A percentile compares a stretch with the other conserved stretches of the same genome.
phyloP scores from a whole-genome alignment of 2,329 filamentous ascomycete species.

The Fusarium sp. region DNA sequence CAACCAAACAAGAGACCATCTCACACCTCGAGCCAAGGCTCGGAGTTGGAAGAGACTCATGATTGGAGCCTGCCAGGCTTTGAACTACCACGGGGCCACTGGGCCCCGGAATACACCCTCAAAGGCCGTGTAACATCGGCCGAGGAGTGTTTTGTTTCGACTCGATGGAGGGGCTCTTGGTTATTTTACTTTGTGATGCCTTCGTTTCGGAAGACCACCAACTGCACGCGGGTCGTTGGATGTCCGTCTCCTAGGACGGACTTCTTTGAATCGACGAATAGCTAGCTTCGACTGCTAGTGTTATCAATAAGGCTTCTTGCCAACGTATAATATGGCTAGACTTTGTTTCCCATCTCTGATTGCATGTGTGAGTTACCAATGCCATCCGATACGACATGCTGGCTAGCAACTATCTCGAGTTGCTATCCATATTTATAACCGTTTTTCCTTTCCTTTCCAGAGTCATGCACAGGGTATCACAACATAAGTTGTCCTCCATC shows the following conservation, averaged over 20 bases:
- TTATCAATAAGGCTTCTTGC: constrained; percentile 2
- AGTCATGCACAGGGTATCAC: constrained; percentile 26
- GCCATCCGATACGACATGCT: background rate
- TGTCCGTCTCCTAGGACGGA: constrained; percentile 34
- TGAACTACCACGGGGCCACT: background rate
- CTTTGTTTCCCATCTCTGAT: background rate
- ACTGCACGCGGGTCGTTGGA: constrained; percentile 36
- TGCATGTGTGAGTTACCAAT: background rate
- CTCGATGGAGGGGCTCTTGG: constrained; percentile 31
- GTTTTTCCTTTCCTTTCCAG: background rate
- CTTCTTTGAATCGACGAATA: constrained; percentile 25
- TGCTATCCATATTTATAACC: background rate
- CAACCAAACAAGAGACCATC: background rate
- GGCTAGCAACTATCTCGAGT: background rate
- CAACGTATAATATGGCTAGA: background rate
- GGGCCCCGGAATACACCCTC: background rate
- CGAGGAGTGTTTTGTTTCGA: constrained; percentile 9
- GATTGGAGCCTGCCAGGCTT: constrained; percentile 25
- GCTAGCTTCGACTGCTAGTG: constrained; percentile 12
- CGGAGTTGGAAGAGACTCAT: constrained; percentile 22
- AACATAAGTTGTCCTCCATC: constrained; percentile 12
- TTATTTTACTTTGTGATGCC: constrained; percentile 30
- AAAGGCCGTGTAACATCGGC: constrained; percentile 28
- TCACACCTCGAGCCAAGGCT: background rate
- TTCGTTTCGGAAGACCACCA: constrained; percentile 39